Evolutionary conservation across 2,329 filamentous ascomycete genomes (phyloP).

Genomic region (Didymosphaeria variabile): DNA sequence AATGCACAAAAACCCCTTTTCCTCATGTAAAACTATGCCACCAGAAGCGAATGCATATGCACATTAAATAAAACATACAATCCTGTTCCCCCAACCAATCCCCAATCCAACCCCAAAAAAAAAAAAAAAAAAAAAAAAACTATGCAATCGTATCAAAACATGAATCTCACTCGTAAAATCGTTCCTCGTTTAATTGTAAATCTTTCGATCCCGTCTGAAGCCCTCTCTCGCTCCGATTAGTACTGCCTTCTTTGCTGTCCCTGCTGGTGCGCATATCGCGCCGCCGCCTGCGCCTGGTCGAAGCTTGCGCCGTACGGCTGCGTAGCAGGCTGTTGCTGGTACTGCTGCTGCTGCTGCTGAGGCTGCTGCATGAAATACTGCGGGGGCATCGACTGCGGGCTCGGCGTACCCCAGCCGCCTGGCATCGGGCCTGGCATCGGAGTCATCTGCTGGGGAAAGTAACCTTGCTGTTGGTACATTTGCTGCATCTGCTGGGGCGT

Average conservation of each 20-base stretch:
- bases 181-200: not conserved
- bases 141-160: not conserved
- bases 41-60: not conserved
- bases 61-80: constrained; percentile 1
- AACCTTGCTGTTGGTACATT: constrained; percentile 42
- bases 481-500: constrained; percentile 39
- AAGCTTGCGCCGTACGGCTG: constrained; percentile 44
- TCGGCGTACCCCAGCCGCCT: constrained; percentile 39
- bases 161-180: not conserved
- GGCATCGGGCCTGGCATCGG: constrained; percentile 38
- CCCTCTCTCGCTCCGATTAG: not conserved
- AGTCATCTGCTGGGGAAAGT: constrained; percentile 35
- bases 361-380: constrained; percentile 36
- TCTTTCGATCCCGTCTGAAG: not conserved
- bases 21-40: not conserved
- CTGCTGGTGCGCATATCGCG: constrained; percentile 37
- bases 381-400: constrained; percentile 36
- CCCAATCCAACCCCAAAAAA: too few relatives aligned
- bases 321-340: constrained; percentile 29
- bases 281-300: constrained; percentile 42
- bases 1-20: not conserved
- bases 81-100: too few relatives aligned
- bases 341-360: constrained; percentile 18
- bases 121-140: too few relatives aligned
- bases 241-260: constrained; percentile 24